phyloP scores from a whole-genome alignment of 495 filamentous ascomycete genomes.

The Antarctomyces pellizariae region DNA sequence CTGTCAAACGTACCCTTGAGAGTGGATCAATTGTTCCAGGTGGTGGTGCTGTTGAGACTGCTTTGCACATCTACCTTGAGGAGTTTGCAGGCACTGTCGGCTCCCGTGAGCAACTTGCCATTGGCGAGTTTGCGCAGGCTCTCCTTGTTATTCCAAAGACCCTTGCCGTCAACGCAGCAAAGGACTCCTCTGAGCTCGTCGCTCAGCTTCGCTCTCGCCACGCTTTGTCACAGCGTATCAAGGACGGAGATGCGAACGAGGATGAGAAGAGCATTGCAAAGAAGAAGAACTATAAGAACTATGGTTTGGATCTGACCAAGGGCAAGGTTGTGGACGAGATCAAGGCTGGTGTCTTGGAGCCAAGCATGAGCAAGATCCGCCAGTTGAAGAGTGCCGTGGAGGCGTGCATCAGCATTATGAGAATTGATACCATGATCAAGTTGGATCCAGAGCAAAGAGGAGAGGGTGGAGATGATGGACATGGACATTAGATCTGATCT shows the following conservation, averaged over 20 bases:
- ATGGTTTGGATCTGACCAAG: constrained; percentile 74
- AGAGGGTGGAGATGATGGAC: constrained; percentile 51
- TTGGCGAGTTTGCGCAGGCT: constrained; percentile 88
- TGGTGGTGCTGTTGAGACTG: constrained; percentile 94
- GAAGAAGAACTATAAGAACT: constrained; percentile 96
- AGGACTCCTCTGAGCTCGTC: constrained; percentile 84
- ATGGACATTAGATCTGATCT: constrained; percentile 48
- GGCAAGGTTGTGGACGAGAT: constrained; percentile 83
- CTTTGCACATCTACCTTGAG: constrained; percentile 95
- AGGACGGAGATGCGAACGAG: constrained; percentile 57
- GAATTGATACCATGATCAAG: constrained; percentile 98
- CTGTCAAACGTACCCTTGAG: constrained; percentile 91
- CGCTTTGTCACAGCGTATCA: constrained; percentile 75
- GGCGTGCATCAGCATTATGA: constrained; percentile 97
- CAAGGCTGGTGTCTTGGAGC: constrained; percentile 88
- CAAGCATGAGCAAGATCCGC: constrained; percentile 94
- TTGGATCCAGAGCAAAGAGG: constrained; percentile 72
- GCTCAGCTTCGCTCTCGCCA: constrained; percentile 89
- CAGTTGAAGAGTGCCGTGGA: constrained; percentile 97
- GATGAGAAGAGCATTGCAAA: constrained; percentile 73
- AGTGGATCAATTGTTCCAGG: constrained; percentile 92
- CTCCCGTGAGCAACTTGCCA: constrained; percentile 90
- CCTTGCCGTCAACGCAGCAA: constrained; percentile 87
- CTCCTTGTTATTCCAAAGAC: constrained; percentile 93
- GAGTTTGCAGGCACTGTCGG: constrained; percentile 98